Evolutionary conservation across 2,329 filamentous ascomycete genomes (phyloP), one percentile per base, ranked within the genome.

Genomic region (Raffaelea deltoideospora): DNA sequence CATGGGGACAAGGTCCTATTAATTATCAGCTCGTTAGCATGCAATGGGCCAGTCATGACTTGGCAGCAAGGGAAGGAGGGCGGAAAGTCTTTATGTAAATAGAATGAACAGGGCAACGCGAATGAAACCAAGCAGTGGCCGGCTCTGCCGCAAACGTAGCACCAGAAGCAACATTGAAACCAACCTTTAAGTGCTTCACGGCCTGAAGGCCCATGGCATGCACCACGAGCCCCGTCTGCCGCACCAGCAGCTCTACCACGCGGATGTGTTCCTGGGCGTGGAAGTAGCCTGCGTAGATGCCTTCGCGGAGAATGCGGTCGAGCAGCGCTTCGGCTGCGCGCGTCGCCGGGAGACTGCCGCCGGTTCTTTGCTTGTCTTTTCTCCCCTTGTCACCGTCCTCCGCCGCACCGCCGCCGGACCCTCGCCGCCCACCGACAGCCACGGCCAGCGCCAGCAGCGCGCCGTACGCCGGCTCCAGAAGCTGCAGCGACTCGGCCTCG

Each of bases 101-200:
- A n/a, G n/a, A n/a, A n/a, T n/a, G n/a, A n/a, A n/a, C n/a, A n/a
- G n/a, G n/a, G n/a, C n/a, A n/a, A n/a, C n/a, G n/a, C n/a, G n/a
- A n/a, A n/a, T n/a, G n/a, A n/a, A n/a, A n/a, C n/a, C n/a, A n/a
- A n/a, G n/a, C n/a, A n/a, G n/a, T n/a, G n/a, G n/a, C n/a, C n/a
- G n/a, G n/a, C n/a, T n/a, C n/a, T n/a, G n/a, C n/a, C n/a, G n/a
- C n/a, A n/a, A n/a, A n/a, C n/a, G n/a, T n/a, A n/a, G n/a, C n/a
- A n/a, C n/a, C n/a, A n/a, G n/a, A n/a, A n/a, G n/a, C n/a, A n/a
- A n/a, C n/a, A n/a, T n/a, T n/a, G n/a, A n/a, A 29, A 34, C 55
- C 26, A 48, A 74, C 72, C 60, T 76, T 73, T 2, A 86, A 57
- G 52, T 87, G 76, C 48, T 79, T 81, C 21, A 76, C 67, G 2